phyloP scores from a whole-genome alignment of 140 eudicot species.

The Stevia rebaudiana region DNA sequence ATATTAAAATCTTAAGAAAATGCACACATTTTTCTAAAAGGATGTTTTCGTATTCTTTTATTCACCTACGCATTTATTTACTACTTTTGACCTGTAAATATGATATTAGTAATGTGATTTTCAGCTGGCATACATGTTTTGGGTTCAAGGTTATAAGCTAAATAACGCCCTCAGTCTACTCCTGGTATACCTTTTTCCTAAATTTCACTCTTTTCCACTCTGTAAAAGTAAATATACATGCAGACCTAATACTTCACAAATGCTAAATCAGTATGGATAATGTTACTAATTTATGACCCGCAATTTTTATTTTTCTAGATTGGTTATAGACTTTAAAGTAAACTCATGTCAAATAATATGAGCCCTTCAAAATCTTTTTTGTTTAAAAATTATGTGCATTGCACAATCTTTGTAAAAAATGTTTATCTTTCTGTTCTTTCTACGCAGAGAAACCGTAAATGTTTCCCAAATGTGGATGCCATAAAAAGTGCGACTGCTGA shows the following conservation, averaged over 20 bases:
- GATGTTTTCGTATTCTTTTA: not conserved
- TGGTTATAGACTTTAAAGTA: not conserved
- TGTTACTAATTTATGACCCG: not conserved
- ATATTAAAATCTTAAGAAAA: not conserved
- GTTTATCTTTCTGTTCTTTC: slow-evolving; percentile 14
- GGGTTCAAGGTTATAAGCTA: slow-evolving; percentile 86
- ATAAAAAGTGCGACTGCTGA: slow-evolving; percentile 96
- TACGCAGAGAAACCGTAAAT: slow-evolving; percentile 74
- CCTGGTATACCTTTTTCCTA: slow-evolving; percentile 44
- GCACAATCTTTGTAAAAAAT: not conserved
- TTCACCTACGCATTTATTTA: not conserved
- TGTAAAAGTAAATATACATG: slow-evolving; percentile 6
- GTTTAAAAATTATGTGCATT: not conserved
- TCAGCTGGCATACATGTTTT: slow-evolving; percentile 94
- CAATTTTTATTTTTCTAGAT: not conserved
- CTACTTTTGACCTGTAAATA: not conserved
- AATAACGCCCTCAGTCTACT: slow-evolving; percentile 57
- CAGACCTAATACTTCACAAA: not conserved
- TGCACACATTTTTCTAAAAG: not conserved
- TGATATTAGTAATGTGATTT: slow-evolving; percentile 7
- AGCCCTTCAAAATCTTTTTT: not conserved
- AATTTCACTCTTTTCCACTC: slow-evolving; percentile 7
- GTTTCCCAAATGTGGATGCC: slow-evolving; percentile 85
- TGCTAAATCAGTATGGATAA: slow-evolving; percentile 1
- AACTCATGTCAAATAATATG: not conserved